Conservation (phyloP, 208 protist genomes). For the Acanthamoeba royreba region DNA sequence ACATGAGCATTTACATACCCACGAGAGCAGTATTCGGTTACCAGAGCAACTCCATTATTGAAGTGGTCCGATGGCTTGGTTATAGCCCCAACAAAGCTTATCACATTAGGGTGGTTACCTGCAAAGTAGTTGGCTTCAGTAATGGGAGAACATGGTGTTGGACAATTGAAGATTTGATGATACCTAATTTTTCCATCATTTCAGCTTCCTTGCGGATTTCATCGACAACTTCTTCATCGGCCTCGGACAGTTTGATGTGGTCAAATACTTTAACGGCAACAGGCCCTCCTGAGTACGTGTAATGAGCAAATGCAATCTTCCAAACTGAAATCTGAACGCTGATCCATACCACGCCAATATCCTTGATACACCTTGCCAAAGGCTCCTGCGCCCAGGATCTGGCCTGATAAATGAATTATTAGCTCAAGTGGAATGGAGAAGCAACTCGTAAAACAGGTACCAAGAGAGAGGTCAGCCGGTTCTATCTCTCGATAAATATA, state of each 20-base stretch:
- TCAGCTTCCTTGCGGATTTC: slow-evolving; percentile 1
- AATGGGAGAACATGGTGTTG: neutral
- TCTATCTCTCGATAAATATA: neutral
- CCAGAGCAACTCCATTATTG: neutral
- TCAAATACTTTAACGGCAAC: slow-evolving; percentile 7
- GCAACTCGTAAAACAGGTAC: neutral
- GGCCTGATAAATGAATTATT: neutral
- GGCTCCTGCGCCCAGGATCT: neutral
- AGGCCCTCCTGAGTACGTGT: too few relatives aligned
- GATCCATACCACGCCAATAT: neutral
- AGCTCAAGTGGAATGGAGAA: neutral
- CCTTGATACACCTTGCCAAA: neutral
- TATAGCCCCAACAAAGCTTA: neutral
- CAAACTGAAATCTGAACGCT: too few relatives aligned
- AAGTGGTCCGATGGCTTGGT: neutral
- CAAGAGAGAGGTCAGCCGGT: neutral
- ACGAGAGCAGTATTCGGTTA: neutral
- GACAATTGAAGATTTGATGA: neutral
- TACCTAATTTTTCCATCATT: slow-evolving; percentile 14
- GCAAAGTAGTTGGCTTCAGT: neutral
- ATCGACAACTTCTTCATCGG: neutral
- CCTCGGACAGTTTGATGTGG: neutral
- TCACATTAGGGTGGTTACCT: neutral
- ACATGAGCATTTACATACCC: too few relatives aligned
- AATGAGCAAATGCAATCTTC: too few relatives aligned